Conservation (phyloP, 1,284 basidiomycete genomes). For the Moesziomyces sp. region DNA sequence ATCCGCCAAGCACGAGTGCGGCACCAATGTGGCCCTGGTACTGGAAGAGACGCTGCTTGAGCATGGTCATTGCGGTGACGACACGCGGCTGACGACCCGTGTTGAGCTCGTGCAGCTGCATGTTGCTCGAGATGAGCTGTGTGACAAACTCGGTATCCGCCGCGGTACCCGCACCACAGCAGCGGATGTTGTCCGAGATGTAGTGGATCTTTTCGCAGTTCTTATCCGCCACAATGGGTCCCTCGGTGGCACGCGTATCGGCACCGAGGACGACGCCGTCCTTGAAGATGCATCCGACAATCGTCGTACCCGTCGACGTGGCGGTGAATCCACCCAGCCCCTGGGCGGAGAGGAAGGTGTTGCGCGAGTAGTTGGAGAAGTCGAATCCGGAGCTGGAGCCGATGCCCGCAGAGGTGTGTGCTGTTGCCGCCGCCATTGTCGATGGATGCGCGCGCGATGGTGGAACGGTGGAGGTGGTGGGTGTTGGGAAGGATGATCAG, state of each 20-base stretch:
- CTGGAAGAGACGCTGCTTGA: slow-evolving; percentile 87
- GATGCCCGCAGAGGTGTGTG: slow-evolving; percentile 2
- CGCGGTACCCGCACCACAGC: slow-evolving; percentile 98
- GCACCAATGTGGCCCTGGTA: slow-evolving; percentile 95
- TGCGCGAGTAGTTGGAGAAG: slow-evolving; percentile 79
- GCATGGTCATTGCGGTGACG: slow-evolving; percentile 97
- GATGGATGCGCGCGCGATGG: background rate
- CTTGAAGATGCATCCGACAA: slow-evolving; percentile 87
- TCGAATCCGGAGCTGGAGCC: slow-evolving; percentile 73
- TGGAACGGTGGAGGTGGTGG: slow-evolving; percentile 2
- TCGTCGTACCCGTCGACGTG: slow-evolving; percentile 87
- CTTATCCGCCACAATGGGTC: slow-evolving; percentile 97
- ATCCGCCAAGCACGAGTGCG: slow-evolving; percentile 95
- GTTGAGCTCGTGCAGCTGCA: slow-evolving; percentile 66
- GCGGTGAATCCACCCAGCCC: slow-evolving; percentile 71
- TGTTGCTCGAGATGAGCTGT: slow-evolving; percentile 63
- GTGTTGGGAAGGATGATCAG: slow-evolving; percentile 8
- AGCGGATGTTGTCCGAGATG: slow-evolving; percentile 76
- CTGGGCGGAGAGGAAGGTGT: slow-evolving; percentile 79
- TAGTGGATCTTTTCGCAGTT: slow-evolving; percentile 99
- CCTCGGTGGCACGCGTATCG: slow-evolving; percentile 94
- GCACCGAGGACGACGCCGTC: slow-evolving; percentile 95
- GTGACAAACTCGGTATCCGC: slow-evolving; percentile 92
- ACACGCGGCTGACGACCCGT: slow-evolving; percentile 74
- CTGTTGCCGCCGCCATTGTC: slow-evolving; percentile 13